Conservation (phyloP, 768 basidiomycete species). For the Russula sp. region DNA sequence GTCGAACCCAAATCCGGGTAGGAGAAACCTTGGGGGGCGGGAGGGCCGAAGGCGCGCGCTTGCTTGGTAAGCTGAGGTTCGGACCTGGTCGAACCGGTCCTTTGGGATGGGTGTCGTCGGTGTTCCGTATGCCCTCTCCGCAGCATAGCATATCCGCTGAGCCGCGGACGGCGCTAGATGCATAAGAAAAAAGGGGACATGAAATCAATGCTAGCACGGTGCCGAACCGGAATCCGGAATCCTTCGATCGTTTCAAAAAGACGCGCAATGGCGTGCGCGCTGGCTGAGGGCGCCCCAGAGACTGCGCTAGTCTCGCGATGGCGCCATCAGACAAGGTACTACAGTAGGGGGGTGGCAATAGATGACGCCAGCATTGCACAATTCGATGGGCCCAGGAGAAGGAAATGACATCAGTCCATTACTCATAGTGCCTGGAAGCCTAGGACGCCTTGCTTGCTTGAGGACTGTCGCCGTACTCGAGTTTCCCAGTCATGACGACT, state of each 20-base stretch:
- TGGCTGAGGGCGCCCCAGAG: background rate
- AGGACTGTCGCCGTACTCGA: background rate
- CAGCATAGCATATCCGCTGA: background rate
- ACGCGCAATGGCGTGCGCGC: background rate
- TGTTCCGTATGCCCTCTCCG: background rate
- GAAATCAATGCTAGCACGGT: background rate
- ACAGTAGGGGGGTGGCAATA: background rate
- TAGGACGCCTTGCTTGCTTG: background rate
- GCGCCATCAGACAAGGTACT: conserved; percentile 4
- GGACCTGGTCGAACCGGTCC: conserved; percentile 10
- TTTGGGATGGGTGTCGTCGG: background rate
- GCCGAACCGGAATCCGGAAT: background rate
- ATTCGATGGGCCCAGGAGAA: background rate
- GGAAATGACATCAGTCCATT: background rate
- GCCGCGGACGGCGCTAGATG: background rate
- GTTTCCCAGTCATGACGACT: background rate
- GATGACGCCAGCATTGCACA: conserved; percentile 4
- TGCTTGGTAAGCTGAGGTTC: background rate
- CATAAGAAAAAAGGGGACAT: background rate
- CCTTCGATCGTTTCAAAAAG: background rate
- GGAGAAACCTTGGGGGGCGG: background rate
- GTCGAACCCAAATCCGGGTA: background rate
- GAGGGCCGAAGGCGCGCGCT: background rate
- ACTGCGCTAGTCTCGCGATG: conserved; percentile 8
- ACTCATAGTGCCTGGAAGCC: background rate